Evolutionary conservation across 1,139 yeast species (phyloP), one percentile per base, ranked within the genome.

Genomic region (Blastobotrys persicus): DNA sequence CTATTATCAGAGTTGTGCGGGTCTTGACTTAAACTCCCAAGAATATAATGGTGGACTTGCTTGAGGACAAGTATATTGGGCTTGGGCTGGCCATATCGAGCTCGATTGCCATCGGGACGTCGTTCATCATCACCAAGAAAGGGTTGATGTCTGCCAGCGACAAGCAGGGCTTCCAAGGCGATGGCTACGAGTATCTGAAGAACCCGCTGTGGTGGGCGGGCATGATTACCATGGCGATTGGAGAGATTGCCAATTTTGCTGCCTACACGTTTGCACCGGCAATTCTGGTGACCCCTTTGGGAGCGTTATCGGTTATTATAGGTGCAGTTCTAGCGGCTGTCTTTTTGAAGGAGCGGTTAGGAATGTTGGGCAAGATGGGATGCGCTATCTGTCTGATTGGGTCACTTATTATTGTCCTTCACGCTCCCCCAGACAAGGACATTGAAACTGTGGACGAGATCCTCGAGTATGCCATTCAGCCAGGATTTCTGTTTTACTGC

Each of bases 171-270:
- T 73, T 77, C 42, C 78, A 76, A 50, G 69, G 69, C 4, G 65
- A 61, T 42, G 87, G 84, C 32, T 81, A 77, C 61, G 83, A 84
- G 60, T 88, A 88, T 65, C 72, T 88, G 54, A 81, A 78, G 57
- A 88, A 87, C 65, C 96, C 97, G 7, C 79, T 88, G 42, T 88
- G 97, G 97, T 87, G 96, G 89, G 88, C 94, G 0, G 97, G 97
- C 13, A 88, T 89, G 79, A 62, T 82, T 32, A 81, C 94, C 48
- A 89, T 88, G 97, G 95, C 94, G 1, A 69, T 88, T 33, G 97
- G 97, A 3, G 97, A 88, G 66, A 72, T 88, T 43, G 96, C 96
- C 50, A 88, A 88, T 66, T 88, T 88, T 66, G 96, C 96, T 11
- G 97, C 97, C 1, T 88, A 88, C 64, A 89, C 96, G 0, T 88